Evolutionary conservation across 768 basidiomycete species (phyloP).

Genomic region (Suillus subluteus): DNA sequence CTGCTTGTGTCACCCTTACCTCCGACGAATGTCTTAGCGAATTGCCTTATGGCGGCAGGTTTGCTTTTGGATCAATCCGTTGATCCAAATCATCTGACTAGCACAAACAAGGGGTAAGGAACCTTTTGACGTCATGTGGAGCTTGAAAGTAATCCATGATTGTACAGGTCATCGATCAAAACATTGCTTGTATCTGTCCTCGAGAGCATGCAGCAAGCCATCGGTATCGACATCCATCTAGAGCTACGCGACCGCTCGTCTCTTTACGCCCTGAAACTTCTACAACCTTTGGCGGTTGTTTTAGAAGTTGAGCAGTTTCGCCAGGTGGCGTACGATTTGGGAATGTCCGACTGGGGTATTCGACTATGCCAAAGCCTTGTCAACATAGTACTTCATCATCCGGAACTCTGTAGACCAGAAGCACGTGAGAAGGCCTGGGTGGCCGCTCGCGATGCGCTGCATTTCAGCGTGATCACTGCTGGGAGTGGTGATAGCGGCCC

Average conservation of each 20-base stretch:
- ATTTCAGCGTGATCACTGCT: constrained; percentile 11
- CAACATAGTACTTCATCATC: constrained; percentile 5
- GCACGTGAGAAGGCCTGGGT: constrained; percentile 4
- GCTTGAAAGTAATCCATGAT: background rate
- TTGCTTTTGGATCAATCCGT: constrained; percentile 12
- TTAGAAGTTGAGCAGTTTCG: constrained; percentile 13
- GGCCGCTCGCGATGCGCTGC: constrained; percentile 12
- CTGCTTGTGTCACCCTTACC: constrained; percentile 9
- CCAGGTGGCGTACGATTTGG: constrained; percentile 3
- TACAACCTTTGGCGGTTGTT: constrained; percentile 6
- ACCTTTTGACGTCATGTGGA: background rate
- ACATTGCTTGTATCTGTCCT: constrained; percentile 6
- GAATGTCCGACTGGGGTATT: constrained; percentile 11
- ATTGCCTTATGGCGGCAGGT: constrained; percentile 13
- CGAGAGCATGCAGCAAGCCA: constrained; percentile 12
- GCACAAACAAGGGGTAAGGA: constrained; percentile 12
- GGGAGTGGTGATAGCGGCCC: constrained; percentile 1
- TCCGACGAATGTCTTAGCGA: constrained; percentile 12
- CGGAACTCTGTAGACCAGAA: constrained; percentile 7
- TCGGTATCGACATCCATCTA: background rate
- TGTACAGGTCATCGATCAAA: background rate
- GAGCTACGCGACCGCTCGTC: constrained; percentile 8
- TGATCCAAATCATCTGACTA: constrained; percentile 11
- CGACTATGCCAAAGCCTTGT: constrained; percentile 9
- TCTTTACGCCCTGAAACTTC: constrained; percentile 12